Percentiles rank a stretch among this genome's conserved stretches.
These are phyloP conservation scores for Cyclotella sp. DNA, from an alignment of 108 stramenopile species.

Conservation along the genomic window DNA sequence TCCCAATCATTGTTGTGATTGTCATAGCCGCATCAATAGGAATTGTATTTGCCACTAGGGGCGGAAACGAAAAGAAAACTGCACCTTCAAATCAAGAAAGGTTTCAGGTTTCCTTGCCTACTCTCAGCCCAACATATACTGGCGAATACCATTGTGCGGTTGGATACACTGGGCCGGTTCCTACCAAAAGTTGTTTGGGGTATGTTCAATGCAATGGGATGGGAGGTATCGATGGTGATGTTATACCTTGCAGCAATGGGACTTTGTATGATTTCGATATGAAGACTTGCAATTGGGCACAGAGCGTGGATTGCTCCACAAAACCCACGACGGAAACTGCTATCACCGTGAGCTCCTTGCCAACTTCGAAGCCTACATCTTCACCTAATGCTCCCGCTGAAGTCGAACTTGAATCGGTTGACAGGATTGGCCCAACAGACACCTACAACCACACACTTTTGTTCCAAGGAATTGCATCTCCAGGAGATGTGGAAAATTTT, in stretches of 20 bases:
- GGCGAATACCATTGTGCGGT: conserved; percentile 36
- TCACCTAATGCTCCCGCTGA: neutral
- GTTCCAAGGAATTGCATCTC: conserved; percentile 23
- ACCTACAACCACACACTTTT: conserved; percentile 35
- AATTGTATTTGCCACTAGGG: conserved; percentile 17
- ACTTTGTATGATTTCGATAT: conserved; percentile 39
- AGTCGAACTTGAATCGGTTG: neutral
- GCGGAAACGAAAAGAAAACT: neutral
- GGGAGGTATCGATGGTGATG: neutral
- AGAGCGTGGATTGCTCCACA: conserved; percentile 37
- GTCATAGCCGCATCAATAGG: conserved; percentile 11
- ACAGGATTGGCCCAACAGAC: conserved; percentile 25
- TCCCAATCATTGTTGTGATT: conserved; percentile 18
- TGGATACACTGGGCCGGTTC: conserved; percentile 22
- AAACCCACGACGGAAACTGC: neutral
- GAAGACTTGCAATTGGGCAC: conserved; percentile 30
- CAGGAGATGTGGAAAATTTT: conserved; percentile 27
- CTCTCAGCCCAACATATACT: conserved; percentile 31
- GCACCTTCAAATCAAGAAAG: neutral
- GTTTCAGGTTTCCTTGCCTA: conserved; percentile 25
- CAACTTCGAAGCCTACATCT: conserved; percentile 8
- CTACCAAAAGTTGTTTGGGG: conserved; percentile 38
- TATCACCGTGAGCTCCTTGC: neutral
- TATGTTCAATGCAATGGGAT: conserved; percentile 34
- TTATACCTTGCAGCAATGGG: conserved; percentile 18